A percentile compares a stretch with the other conserved stretches of the same genome.
These are phyloP conservation scores for Taiozyma onychis DNA, from an alignment of 1,139 yeast species.

Conservation along the genomic window DNA sequence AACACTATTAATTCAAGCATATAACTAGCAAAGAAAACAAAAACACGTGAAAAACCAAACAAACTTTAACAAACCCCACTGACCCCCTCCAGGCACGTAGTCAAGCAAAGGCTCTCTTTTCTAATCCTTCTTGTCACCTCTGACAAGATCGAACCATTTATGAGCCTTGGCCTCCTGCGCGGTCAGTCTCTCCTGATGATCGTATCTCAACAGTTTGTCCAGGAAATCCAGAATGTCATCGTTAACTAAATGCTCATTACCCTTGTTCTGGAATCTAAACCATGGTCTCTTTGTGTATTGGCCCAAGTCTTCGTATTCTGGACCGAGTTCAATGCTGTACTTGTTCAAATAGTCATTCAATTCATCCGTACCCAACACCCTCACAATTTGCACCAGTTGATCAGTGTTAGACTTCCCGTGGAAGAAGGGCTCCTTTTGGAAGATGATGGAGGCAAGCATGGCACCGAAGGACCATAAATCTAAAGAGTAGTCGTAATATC, in stretches of 20 bases:
- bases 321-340: conserved; percentile 54
- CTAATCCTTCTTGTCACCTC: conserved; percentile 11
- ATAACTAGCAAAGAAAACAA: not conserved
- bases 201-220: conserved; percentile 61
- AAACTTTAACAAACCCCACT: not conserved
- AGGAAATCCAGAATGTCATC: conserved; percentile 63
- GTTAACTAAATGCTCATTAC: conserved; percentile 47
- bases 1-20: not conserved
- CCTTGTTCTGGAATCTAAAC: conserved; percentile 49
- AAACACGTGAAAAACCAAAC: not conserved
- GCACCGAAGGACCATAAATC: conserved; percentile 85
- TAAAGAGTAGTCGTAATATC: conserved; percentile 71
- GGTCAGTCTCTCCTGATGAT: conserved; percentile 69
- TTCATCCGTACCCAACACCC: conserved; percentile 70
- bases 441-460: conserved; percentile 70
- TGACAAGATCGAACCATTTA: conserved; percentile 34
- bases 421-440: conserved; percentile 73
- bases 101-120: not conserved
- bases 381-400: conserved; percentile 73
- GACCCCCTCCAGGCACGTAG: too few species aligned
- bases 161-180: conserved; percentile 73
- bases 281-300: conserved; percentile 65
- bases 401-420: conserved; percentile 76
- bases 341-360: conserved; percentile 53
- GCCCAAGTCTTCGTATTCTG: conserved; percentile 66